Percentiles rank a stretch among this genome's conserved stretches.
Conservation (phyloP, 1,284 basidiomycete genomes). For the Boletus mariae region DNA sequence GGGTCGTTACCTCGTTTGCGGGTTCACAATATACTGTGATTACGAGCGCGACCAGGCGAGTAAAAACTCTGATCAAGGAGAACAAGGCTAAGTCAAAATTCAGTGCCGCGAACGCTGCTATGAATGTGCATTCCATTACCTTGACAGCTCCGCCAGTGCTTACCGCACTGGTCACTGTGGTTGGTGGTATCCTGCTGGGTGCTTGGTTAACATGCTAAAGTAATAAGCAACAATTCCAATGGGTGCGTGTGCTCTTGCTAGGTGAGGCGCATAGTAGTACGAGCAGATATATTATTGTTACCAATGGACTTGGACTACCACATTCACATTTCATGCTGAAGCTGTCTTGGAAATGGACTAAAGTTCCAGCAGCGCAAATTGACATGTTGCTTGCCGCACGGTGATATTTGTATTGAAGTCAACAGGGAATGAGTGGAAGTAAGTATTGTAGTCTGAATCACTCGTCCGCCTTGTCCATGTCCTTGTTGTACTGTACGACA, state of each 20-base stretch:
- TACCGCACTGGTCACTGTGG: slow-evolving; percentile 26
- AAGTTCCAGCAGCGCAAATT: neutral
- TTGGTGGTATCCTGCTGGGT: slow-evolving; percentile 36
- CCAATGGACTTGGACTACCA: slow-evolving; percentile 1
- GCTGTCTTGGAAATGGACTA: neutral
- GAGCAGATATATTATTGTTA: neutral
- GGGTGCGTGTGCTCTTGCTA: neutral
- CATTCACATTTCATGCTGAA: neutral
- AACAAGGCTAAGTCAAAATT: neutral
- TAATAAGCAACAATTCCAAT: slow-evolving; percentile 17
- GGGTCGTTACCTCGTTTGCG: slow-evolving; percentile 36
- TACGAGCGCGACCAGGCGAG: slow-evolving; percentile 17
- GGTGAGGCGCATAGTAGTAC: neutral
- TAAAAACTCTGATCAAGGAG: neutral
- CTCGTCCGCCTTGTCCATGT: slow-evolving; percentile 45
- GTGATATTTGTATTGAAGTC: slow-evolving; percentile 1
- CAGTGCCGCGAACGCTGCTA: slow-evolving; percentile 16
- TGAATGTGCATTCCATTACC: slow-evolving; percentile 1
- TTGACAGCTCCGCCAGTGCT: slow-evolving; percentile 9
- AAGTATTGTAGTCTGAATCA: slow-evolving; percentile 14
- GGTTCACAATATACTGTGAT: slow-evolving; percentile 36
- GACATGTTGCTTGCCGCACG: neutral
- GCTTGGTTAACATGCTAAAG: slow-evolving; percentile 21
- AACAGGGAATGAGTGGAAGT: neutral
- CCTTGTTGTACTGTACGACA: slow-evolving; percentile 49